Percentiles rank a stretch among this genome's conserved stretches.
Evolutionary conservation across 805 yeast genomes (phyloP).

Genomic region (Huiozyma sinensis): DNA sequence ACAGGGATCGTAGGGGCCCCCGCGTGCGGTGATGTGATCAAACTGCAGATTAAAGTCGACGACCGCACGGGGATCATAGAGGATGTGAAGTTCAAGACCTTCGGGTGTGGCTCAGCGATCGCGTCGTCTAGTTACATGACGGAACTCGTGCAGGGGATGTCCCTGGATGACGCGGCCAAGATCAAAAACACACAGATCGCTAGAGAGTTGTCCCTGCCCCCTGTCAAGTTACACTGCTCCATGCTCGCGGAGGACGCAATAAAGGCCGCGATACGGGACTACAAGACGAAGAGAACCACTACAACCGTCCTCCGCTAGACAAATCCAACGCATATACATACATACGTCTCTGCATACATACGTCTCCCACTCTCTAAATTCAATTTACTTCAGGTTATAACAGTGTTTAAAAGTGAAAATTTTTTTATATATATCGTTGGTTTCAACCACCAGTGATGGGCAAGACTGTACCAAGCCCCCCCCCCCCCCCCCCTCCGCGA

Average conservation of each 20-base stretch:
- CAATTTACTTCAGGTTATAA: neutral
- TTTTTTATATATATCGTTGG: neutral
- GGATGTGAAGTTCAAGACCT: conserved; percentile 95
- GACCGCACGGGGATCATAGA: conserved; percentile 84
- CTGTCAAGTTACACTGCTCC: conserved; percentile 94
- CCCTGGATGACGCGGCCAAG: conserved; percentile 83
- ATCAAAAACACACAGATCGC: conserved; percentile 93
- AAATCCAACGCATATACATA: neutral
- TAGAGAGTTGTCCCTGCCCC: conserved; percentile 87
- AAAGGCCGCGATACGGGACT: conserved; percentile 93
- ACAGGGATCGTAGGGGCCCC: conserved; percentile 98
- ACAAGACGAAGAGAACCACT: conserved; percentile 61
- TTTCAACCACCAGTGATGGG: neutral
- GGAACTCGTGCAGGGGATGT: conserved; percentile 88
- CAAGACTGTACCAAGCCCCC: neutral
- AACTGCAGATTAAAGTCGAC: conserved; percentile 86
- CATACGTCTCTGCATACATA: neutral
- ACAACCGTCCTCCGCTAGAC: conserved; percentile 11
- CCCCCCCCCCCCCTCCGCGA: too few species aligned
- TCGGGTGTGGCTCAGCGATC: conserved; percentile 98
- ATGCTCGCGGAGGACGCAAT: conserved; percentile 99
- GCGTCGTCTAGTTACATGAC: conserved; percentile 94
- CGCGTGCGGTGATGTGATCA: conserved; percentile 99
- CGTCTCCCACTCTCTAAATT: neutral
- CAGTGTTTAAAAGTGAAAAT: too few species aligned